Conservation (phyloP, 1,139 yeast genomes). For the Zygoascus sp. region DNA sequence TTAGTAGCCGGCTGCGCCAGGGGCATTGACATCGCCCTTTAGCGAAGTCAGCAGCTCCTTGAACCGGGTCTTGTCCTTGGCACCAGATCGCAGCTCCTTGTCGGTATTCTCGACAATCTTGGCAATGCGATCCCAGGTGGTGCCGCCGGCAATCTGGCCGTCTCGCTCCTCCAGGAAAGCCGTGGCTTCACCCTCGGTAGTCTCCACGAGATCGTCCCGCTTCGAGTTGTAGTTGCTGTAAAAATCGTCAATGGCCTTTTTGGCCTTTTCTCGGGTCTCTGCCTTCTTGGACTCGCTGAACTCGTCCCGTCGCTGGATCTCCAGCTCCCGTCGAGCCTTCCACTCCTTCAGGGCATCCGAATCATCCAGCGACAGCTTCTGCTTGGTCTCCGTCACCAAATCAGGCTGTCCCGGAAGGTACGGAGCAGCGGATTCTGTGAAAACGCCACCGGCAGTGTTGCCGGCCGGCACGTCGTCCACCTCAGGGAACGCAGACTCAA, state of each 20-base stretch:
- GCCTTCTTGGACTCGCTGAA: slow-evolving; percentile 61
- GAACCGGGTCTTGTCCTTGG: slow-evolving; percentile 66
- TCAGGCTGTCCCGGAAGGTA: slow-evolving; percentile 29
- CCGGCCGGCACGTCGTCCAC: slow-evolving; percentile 40
- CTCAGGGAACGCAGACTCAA: slow-evolving; percentile 44
- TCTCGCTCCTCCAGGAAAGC: slow-evolving; percentile 74
- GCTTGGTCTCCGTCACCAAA: slow-evolving; percentile 17
- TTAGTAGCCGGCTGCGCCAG: slow-evolving; percentile 62
- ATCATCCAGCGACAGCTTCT: slow-evolving; percentile 32
- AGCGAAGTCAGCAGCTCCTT: slow-evolving; percentile 60
- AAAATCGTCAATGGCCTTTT: slow-evolving; percentile 83
- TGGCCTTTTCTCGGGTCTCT: slow-evolving; percentile 74
- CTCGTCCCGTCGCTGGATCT: slow-evolving; percentile 77
- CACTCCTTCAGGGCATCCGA: slow-evolving; percentile 52
- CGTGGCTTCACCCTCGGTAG: slow-evolving; percentile 62
- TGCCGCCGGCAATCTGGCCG: slow-evolving; percentile 62
- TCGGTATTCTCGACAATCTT: slow-evolving; percentile 47
- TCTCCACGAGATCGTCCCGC: slow-evolving; percentile 65
- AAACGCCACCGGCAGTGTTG: slow-evolving; percentile 23
- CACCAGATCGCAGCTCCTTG: slow-evolving; percentile 41
- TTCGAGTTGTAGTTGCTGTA: slow-evolving; percentile 89
- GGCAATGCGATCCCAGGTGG: slow-evolving; percentile 84
- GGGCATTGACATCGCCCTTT: slow-evolving; percentile 65
- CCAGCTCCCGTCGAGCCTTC: slow-evolving; percentile 79
- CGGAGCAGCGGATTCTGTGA: slow-evolving; percentile 30